Evolutionary conservation across 768 basidiomycete species (phyloP), one percentile per base, ranked within the genome.

Genomic region (Lactarius hatsudake): DNA sequence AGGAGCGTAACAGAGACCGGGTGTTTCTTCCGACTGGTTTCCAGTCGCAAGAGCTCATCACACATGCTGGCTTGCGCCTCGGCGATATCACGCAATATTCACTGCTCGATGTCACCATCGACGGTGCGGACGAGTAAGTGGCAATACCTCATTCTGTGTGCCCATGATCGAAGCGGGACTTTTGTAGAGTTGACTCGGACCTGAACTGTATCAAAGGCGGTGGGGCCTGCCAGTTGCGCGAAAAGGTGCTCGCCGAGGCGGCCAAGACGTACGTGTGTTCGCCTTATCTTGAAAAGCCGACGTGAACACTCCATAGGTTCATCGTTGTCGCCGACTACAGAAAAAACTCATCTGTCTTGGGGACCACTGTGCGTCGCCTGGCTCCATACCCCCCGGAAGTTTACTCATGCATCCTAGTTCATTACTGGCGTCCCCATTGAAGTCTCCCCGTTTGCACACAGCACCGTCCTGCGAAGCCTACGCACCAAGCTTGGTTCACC

Each of bases 171-270:
- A 59, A 32, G 59, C 40, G 40, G 15, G 20, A 53, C 23, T n/a
- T 9, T 13, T 55, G 36, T 74, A 96, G 95, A 79, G 94, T 97
- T 28, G 95, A 98, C 76, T 77, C 82, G 51, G 77, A 86, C 48
- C 81, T 99, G 61, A 96, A 98, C 78, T 91, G 91, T 68, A 96
- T 99, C 79, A 98, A 99, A 79, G 96, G 93, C 8, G 96, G 96
- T 64, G 96, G 96, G 2, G 96, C 94, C 1, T 98, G 96, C 76
- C 97, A 98, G 71, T 79, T 98, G 40, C 86, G 96, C 34, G 97
- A 99, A 79, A 99, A 99, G 77, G 95, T 99, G 8, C 84, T 99
- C 17, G 97, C 97, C 1, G 97, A 99, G 76, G 96, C 95, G 38
- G 97, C 97, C 13, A 83, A 84, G 68, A 94, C 90, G 86, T 93